These are phyloP conservation scores for Daldinia sp. DNA, from an alignment of 2,329 filamentous ascomycete genomes.

Conservation along the genomic window DNA sequence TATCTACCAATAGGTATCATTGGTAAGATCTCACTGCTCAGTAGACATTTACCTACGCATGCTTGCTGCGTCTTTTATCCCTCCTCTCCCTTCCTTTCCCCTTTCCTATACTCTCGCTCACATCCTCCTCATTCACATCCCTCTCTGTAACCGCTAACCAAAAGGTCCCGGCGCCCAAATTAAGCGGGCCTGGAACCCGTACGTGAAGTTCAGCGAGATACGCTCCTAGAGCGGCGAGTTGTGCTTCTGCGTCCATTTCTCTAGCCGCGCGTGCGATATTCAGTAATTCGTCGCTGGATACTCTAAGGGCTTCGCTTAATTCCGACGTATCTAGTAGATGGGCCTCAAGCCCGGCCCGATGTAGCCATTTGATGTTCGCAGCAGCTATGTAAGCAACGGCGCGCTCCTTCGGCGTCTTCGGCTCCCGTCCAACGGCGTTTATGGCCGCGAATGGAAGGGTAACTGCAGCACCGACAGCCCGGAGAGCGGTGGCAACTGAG, in stretches of 20 bases:
- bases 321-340: conserved; percentile 47
- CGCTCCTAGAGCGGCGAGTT: conserved; percentile 29
- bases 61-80: background rate
- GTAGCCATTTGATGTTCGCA: conserved; percentile 56
- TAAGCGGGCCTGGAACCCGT: conserved; percentile 12
- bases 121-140: background rate
- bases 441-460: conserved; percentile 49
- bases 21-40: no score
- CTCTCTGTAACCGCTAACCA: conserved; percentile 48
- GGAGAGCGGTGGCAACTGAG: conserved; percentile 50
- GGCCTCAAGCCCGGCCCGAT: conserved; percentile 50
- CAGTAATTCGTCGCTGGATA: conserved; percentile 52
- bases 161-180: conserved; percentile 42
- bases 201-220: conserved; percentile 47
- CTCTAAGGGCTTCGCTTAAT: conserved; percentile 28
- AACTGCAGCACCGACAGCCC: conserved; percentile 48
- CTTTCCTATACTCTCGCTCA: background rate
- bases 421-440: conserved; percentile 48
- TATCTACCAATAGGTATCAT: no score
- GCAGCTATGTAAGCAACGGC: conserved; percentile 53
- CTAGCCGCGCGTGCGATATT: conserved; percentile 47
- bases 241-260: conserved; percentile 24
- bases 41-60: background rate
- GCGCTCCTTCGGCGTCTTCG: conserved; percentile 53
- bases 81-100: conserved; percentile 3